phyloP scores from a whole-genome alignment of 2,329 filamentous ascomycete species.

The Cytospora piceae region DNA sequence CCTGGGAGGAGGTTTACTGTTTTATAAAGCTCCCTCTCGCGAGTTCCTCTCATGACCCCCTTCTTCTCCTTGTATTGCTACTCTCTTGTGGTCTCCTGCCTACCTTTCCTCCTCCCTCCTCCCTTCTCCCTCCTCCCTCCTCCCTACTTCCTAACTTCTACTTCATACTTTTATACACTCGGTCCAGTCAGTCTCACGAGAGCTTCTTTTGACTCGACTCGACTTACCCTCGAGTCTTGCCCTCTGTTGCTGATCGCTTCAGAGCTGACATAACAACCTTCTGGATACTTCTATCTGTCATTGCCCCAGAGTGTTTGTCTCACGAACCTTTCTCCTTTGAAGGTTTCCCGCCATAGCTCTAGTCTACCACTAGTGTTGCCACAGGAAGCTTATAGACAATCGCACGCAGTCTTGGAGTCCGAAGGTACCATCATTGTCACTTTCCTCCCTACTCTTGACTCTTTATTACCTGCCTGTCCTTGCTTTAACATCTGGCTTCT shows the following conservation, averaged over 20 bases:
- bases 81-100: neutral
- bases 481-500: neutral
- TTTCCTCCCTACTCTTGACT: neutral
- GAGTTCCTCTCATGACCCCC: neutral
- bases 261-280: neutral
- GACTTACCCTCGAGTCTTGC: neutral
- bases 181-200: neutral
- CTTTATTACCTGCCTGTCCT: neutral
- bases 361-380: neutral
- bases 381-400: neutral
- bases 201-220: neutral
- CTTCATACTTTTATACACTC: neutral
- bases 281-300: neutral
- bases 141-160: neutral
- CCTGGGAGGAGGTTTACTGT: neutral
- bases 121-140: neutral
- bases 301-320: neutral
- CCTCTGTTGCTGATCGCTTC: neutral
- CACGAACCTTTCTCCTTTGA: neutral
- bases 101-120: neutral
- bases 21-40: neutral
- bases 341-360: neutral
- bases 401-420: neutral
- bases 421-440: neutral
- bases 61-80: neutral